Conservation (phyloP, 768 basidiomycete species). For the Tubosaeta sp. region DNA sequence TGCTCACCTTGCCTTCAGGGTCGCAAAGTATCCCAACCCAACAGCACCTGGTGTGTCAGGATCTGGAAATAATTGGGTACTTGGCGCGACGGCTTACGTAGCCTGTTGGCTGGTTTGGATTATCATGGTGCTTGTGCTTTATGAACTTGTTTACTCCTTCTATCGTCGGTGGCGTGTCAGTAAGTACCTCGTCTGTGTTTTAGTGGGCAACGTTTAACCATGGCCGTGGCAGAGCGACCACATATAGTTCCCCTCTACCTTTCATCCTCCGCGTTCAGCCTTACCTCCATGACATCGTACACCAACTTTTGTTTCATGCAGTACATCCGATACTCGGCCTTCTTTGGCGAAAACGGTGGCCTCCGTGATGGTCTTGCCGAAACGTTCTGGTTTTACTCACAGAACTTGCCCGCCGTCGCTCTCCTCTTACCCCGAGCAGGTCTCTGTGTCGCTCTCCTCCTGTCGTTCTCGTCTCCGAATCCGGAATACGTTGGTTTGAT, state of each 20-base stretch:
- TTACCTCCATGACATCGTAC: conserved; percentile 75
- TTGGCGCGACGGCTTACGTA: conserved; percentile 79
- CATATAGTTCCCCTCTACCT: conserved; percentile 79
- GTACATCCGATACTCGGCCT: conserved; percentile 71
- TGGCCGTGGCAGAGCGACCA: conserved; percentile 61
- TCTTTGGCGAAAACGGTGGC: conserved; percentile 47
- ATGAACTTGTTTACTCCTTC: conserved; percentile 75
- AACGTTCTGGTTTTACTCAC: conserved; percentile 77
- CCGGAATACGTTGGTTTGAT: conserved; percentile 43
- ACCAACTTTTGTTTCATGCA: conserved; percentile 81
- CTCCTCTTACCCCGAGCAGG: conserved; percentile 84
- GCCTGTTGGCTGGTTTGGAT: conserved; percentile 79
- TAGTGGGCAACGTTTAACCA: conserved; percentile 8
- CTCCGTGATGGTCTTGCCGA: conserved; percentile 68
- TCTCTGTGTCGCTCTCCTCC: conserved; percentile 65
- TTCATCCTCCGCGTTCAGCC: conserved; percentile 72
- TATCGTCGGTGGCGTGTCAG: conserved; percentile 73
- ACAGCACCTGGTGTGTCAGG: conserved; percentile 63
- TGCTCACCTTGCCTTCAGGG: conserved; percentile 40
- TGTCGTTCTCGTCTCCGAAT: conserved; percentile 54
- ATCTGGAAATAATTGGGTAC: conserved; percentile 74
- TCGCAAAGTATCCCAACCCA: conserved; percentile 71
- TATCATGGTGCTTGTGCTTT: conserved; percentile 65
- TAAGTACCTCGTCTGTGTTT: conserved; percentile 41
- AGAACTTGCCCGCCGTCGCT: conserved; percentile 77